Conservation (phyloP, 2,329 filamentous ascomycete species). For the Harringtonia aguacate region DNA sequence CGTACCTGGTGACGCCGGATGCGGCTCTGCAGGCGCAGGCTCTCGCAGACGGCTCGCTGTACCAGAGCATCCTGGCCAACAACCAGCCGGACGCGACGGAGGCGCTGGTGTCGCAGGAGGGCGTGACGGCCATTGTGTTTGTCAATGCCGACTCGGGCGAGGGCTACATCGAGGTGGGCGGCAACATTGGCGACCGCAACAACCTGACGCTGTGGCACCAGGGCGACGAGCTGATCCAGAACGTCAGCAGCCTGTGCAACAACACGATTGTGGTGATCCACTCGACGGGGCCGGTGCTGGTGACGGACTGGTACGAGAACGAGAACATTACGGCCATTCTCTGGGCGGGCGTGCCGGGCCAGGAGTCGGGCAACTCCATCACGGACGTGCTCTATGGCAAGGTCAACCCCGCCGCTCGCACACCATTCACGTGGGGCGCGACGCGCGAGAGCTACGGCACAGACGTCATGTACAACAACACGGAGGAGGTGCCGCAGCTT, state of each 20-base stretch:
- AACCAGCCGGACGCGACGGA: constrained; percentile 51
- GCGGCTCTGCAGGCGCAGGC: constrained; percentile 57
- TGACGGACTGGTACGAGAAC: constrained; percentile 64
- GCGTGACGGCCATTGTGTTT: constrained; percentile 71
- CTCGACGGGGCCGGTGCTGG: constrained; percentile 66
- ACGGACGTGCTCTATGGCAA: constrained; percentile 72
- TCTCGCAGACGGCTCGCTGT: constrained; percentile 42
- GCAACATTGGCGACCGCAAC: constrained; percentile 78
- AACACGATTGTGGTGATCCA: constrained; percentile 93
- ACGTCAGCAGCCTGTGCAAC: constrained; percentile 64
- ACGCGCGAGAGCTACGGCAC: constrained; percentile 57
- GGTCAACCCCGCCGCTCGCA: constrained; percentile 65
- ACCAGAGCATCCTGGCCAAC: constrained; percentile 59
- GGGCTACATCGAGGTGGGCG: constrained; percentile 73
- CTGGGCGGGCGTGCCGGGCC: constrained; percentile 71
- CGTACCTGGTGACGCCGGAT: constrained; percentile 67
- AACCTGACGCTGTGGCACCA: constrained; percentile 85
- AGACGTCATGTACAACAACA: constrained; percentile 54
- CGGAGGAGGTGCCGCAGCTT: constrained; percentile 53
- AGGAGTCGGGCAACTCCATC: constrained; percentile 72
- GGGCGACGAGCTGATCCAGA: constrained; percentile 71
- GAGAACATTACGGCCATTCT: constrained; percentile 76
- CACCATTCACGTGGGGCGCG: constrained; percentile 70
- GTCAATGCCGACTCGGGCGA: constrained; percentile 82
- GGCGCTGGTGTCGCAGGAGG: constrained; percentile 47